Evolutionary conservation across 2,329 filamentous ascomycete species (phyloP), one percentile per base, ranked within the genome.

Genomic region (Colletotrichum plurivorum): DNA sequence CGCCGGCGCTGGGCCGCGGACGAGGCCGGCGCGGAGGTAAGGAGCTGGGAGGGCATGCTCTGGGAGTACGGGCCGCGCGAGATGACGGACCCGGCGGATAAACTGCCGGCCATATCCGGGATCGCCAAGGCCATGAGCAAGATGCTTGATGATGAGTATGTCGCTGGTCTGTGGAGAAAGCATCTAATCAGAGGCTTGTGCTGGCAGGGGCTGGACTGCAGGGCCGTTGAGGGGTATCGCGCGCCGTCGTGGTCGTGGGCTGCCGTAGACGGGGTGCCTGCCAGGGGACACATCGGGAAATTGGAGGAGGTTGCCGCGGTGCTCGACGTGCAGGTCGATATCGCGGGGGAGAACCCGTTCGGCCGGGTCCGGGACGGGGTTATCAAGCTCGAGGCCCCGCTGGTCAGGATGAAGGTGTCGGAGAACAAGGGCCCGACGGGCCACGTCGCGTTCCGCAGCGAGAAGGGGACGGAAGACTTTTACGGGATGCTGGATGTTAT

Each of bases 71-170:
- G 62, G 1, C 63, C 31, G 4, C 27, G 55, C 16, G 56, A 72
- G 2, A 53, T 79, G 16, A 74, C 74, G 0, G 63, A 73, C 0
- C 36, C 55, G 4, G 31, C 59, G 0, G 78, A 79, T 49, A 74
- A 74, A 20, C 71, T 79, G 5, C 75, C 76, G 0, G 77, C 75
- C 1, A 74, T 79, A 45, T 77, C 76, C 3, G 77, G 75, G 1
- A 67, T 78, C 22, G 78, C 77, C 0, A 71, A 68, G 5, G 63
- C 70, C 4, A 53, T 78, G 41, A 72, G 73, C 36, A 64, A 70
- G 41, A 71, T 63, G 2, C 73, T 71, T 5, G 60, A 62, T 0
- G 74, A 74, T 15, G 56, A 73, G 9, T 79, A 79, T 55, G 63
- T 73, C 1, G 78, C 78, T 0, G 76, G 78, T 1, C 46, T 79